These are phyloP conservation scores for Ascochyta viciae-villosae DNA, from an alignment of 2,329 filamentous ascomycete species.

Conservation along the genomic window DNA sequence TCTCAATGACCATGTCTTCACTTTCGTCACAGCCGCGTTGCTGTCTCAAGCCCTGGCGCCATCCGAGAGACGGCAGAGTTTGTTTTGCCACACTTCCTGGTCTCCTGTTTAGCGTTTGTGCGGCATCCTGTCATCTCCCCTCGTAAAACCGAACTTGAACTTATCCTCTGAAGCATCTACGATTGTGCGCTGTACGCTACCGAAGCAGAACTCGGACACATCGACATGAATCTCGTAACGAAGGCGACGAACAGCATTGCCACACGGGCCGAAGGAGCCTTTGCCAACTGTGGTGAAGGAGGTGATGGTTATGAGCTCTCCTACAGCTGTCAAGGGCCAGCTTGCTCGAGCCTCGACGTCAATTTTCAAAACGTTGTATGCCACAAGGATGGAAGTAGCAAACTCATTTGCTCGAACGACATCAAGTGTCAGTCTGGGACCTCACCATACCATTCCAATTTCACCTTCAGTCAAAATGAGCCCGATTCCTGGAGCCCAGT, in stretches of 20 bases:
- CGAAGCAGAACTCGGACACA: neutral
- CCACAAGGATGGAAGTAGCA: slow-evolving; percentile 21
- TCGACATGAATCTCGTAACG: neutral
- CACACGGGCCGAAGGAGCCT: slow-evolving; percentile 3
- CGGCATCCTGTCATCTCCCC: neutral
- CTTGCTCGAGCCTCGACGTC: slow-evolving; percentile 25
- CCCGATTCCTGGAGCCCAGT: slow-evolving; percentile 25
- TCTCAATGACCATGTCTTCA: slow-evolving; percentile 2
- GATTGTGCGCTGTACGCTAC: neutral
- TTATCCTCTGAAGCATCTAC: neutral
- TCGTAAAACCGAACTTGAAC: neutral
- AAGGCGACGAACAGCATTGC: slow-evolving; percentile 2
- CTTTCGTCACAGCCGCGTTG: neutral
- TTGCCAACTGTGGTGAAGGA: slow-evolving; percentile 1
- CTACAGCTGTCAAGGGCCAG: slow-evolving; percentile 29
- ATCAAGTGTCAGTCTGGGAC: slow-evolving; percentile 25
- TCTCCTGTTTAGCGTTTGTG: neutral
- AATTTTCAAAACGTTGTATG: slow-evolving; percentile 28
- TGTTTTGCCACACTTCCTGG: neutral
- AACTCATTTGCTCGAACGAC: slow-evolving; percentile 28
- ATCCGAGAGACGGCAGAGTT: neutral
- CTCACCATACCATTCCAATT: slow-evolving; percentile 30
- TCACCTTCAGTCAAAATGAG: slow-evolving; percentile 33
- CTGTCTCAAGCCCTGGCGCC: slow-evolving; percentile 1
- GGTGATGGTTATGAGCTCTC: slow-evolving; percentile 20